A percentile compares a stretch with the other conserved stretches of the same genome.
phyloP scores from a whole-genome alignment of 2,329 filamentous ascomycete species.

The Fusarium subtropicale region DNA sequence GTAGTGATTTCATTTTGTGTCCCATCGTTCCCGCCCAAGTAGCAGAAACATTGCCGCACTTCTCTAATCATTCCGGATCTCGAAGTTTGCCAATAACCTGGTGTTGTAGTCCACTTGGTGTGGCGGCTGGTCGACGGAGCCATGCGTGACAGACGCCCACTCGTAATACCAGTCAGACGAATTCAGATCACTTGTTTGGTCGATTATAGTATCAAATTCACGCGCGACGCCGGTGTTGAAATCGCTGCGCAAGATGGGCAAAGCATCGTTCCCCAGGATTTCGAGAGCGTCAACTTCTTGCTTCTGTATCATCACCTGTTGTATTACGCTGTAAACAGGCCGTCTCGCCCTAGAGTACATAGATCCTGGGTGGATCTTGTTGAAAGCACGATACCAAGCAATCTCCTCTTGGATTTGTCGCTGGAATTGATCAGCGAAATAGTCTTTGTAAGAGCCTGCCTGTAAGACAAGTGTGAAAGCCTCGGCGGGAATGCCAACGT shows the following conservation, averaged over 20 bases:
- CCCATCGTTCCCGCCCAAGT: too few relatives aligned
- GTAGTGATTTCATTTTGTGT: too few relatives aligned
- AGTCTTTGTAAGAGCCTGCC: neutral
- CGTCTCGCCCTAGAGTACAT: neutral
- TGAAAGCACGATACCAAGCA: neutral
- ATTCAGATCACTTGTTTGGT: neutral
- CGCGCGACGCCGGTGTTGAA: neutral
- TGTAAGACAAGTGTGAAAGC: constrained; percentile 11
- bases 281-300: neutral
- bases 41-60: too few relatives aligned
- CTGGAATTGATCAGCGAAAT: neutral
- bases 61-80: too few relatives aligned
- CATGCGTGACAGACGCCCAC: too few relatives aligned
- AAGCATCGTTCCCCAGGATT: accelerated
- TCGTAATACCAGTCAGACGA: too few relatives aligned
- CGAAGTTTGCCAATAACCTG: too few relatives aligned
- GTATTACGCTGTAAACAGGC: neutral
- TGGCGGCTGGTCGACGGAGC: too few relatives aligned
- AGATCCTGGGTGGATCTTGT: accelerated
- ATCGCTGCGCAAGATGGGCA: neutral
- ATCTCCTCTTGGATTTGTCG: neutral
- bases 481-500: neutral
- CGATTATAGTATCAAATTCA: neutral
- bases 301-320: accelerated
- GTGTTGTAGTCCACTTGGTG: too few relatives aligned